A percentile compares a stretch with the other conserved stretches of the same genome.
These are phyloP conservation scores for Telfairia occidentalis DNA, from an alignment of 331 rosid species.

Conservation along the genomic window DNA sequence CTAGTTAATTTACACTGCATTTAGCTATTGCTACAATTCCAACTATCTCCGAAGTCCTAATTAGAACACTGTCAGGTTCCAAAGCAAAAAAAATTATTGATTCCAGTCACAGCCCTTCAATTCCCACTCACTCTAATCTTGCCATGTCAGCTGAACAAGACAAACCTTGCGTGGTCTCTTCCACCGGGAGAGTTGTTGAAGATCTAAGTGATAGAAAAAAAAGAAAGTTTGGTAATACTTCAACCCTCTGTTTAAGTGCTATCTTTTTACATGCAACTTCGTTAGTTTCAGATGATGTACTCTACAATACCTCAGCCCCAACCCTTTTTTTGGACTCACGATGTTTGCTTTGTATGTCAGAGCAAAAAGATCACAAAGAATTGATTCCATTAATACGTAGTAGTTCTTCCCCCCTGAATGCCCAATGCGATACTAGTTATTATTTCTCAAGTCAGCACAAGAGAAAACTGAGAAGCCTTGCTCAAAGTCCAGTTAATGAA, in stretches of 20 bases:
- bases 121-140: slow-evolving; percentile 20
- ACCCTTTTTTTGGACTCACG: neutral
- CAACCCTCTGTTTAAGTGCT: slow-evolving; percentile 8
- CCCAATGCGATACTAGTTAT: slow-evolving; percentile 41
- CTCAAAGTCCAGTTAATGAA: slow-evolving; percentile 66
- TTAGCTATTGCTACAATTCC: slow-evolving; percentile 44
- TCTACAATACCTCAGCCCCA: neutral
- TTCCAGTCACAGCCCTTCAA: slow-evolving; percentile 25
- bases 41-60: slow-evolving; percentile 26
- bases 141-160: slow-evolving; percentile 32
- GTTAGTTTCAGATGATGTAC: neutral
- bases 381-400: slow-evolving; percentile 49
- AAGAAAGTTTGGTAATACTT: slow-evolving; percentile 54
- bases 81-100: slow-evolving; percentile 26
- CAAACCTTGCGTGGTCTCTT: slow-evolving; percentile 22
- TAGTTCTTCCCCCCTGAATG: slow-evolving; percentile 32
- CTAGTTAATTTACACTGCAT: slow-evolving; percentile 44
- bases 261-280: slow-evolving; percentile 14
- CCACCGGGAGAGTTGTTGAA: slow-evolving; percentile 34
- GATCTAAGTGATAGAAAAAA: slow-evolving; percentile 45
- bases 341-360: slow-evolving; percentile 32
- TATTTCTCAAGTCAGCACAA: slow-evolving; percentile 85
- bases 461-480: slow-evolving; percentile 81
- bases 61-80: slow-evolving; percentile 21
- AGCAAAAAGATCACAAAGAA: slow-evolving; percentile 72